Base-by-base conservation (phyloP, 768 basidiomycete genomes). In the Psilocybe cyanescens region DNA sequence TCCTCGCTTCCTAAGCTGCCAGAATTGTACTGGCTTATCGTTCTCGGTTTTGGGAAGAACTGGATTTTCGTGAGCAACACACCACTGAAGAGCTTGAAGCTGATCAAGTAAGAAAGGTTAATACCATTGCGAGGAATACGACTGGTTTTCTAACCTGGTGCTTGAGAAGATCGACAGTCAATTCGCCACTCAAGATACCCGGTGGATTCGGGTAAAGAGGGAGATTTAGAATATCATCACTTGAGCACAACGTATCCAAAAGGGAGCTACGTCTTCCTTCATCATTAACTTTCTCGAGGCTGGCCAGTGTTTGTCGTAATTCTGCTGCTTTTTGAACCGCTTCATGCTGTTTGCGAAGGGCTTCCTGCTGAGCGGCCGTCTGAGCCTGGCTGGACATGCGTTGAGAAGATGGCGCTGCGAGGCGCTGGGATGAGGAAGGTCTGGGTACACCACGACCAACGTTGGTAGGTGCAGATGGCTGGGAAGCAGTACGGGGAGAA, bases 51-150 rank as follows among this genome's bases (percentile, higher is more conserved):
- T 83, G 1, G 95, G 95, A 11, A 95, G 74, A 41, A 74, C 73
- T 0, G 95, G 95, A 68, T 92, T 86, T 73, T 97, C 95, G 29
- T 79, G 85, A 14, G 87, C 83, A 30, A 96, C 80, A 66, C 92
- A 92, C 95, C 95, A 97, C 68, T 89, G 85, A 47, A 95, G 74
- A 1, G 87, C 94, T 85, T 95, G 93, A 53, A 77, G 87, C 93
- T 95, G 57, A 12, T 46, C 11, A 37, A 12, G 51, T 47, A 47
- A 14, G 53, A 46, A 52, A 24, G 35, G 28, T 35, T 35, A 45
- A 39, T 17, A 48, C 45, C 33, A 9, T n/a, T 12, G 12, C 8
- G 4, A 35, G 12, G 39, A 55, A 33, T 54, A 47, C 14, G 41
- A 12, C 11, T 12, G 37, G 2, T 35, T 5, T 31, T 53, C 72